A percentile compares a stretch with the other conserved stretches of the same genome.
phyloP scores from a whole-genome alignment of 306 rosid genomes.

The Pyrus betulifolia region DNA sequence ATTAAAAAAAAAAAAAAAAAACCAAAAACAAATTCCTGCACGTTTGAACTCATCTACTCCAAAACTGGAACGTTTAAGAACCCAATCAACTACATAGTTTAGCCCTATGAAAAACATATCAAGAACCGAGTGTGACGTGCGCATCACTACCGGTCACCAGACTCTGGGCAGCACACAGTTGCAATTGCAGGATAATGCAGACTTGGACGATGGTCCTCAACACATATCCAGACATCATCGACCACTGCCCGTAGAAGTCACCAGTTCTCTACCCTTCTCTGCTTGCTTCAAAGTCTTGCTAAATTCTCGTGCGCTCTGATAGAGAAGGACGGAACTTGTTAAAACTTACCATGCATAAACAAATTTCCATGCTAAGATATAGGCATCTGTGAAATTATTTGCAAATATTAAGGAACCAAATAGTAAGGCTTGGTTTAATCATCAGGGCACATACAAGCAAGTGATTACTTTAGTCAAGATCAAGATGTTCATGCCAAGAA shows the following conservation, averaged over 20 bases:
- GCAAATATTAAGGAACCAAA: neutral
- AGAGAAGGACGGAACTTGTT: constrained; percentile 11
- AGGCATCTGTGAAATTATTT: neutral
- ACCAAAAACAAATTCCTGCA: constrained; percentile 6
- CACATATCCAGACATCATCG: constrained; percentile 21
- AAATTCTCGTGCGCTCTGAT: constrained; percentile 70
- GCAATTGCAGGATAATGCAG: constrained; percentile 22
- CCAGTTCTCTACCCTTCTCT: constrained; percentile 43
- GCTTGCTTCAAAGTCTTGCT: constrained; percentile 47
- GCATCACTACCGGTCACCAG: constrained; percentile 36
- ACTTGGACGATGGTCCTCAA: constrained; percentile 15
- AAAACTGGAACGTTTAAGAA: constrained; percentile 42
- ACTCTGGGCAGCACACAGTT: constrained; percentile 32
- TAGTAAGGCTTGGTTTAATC: neutral
- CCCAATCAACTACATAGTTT: constrained; percentile 42
- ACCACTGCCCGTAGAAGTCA: constrained; percentile 21
- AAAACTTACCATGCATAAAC: neutral
- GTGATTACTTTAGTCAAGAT: neutral
- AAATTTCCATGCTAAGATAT: neutral
- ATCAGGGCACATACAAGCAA: neutral
- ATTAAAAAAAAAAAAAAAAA: neutral
- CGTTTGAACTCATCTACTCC: constrained; percentile 16
- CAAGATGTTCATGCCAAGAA: neutral
- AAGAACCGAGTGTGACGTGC: constrained; percentile 27
- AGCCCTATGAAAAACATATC: constrained; percentile 24